A percentile compares a stretch with the other conserved stretches of the same genome.
Evolutionary conservation across 306 rosid species (phyloP).

Genomic region (Prunus mira): DNA sequence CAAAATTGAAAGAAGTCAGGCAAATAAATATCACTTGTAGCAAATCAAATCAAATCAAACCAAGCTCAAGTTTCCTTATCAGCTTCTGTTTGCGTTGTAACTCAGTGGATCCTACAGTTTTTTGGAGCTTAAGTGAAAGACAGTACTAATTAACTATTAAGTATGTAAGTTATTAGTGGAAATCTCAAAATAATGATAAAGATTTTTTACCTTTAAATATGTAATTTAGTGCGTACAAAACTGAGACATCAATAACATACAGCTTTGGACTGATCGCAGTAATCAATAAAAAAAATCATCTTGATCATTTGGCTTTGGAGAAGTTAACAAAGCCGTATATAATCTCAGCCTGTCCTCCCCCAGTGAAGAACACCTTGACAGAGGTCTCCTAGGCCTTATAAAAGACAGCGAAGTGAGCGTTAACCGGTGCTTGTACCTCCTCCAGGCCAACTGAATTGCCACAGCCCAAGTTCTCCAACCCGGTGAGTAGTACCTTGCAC

Average conservation of each 20-base stretch:
- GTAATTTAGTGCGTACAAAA: neutral
- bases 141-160: neutral
- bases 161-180: neutral
- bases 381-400: conserved; percentile 76
- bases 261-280: conserved; percentile 4
- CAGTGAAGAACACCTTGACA: conserved; percentile 67
- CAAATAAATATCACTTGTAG: neutral
- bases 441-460: conserved; percentile 91
- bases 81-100: neutral
- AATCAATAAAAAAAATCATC: conserved; percentile 53
- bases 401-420: conserved; percentile 70
- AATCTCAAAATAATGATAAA: neutral
- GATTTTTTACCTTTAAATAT: too few relatives aligned
- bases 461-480: conserved; percentile 99
- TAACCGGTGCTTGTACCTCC: conserved; percentile 64
- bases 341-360: conserved; percentile 87
- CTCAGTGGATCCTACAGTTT: neutral
- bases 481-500: conserved; percentile 88
- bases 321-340: conserved; percentile 80
- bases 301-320: conserved; percentile 80
- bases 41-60: neutral
- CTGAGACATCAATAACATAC: neutral
- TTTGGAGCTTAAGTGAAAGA: neutral
- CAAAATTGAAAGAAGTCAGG: neutral
- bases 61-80: neutral